Percentiles rank a stretch among this genome's conserved stretches.
These are phyloP conservation scores for Gnomoniopsis smithogilvyi DNA, from an alignment of 2,329 filamentous ascomycete species.

Conservation along the genomic window DNA sequence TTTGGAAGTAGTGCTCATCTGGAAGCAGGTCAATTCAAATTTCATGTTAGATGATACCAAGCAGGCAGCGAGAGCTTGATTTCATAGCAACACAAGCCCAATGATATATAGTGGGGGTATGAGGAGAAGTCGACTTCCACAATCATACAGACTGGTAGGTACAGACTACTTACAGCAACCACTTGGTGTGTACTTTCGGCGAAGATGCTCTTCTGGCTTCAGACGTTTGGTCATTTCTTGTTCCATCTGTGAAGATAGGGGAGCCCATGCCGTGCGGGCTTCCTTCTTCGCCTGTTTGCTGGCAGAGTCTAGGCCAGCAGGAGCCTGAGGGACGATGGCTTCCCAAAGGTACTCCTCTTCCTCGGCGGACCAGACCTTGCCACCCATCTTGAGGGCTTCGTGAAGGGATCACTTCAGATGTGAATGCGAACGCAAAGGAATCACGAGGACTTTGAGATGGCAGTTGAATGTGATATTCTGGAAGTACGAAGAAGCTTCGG, in stretches of 20 bases:
- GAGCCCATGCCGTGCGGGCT: conserved; percentile 20
- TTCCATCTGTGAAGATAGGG: not conserved
- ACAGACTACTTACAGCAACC: conserved; percentile 26
- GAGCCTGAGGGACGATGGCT: conserved; percentile 25
- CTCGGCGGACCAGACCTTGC: conserved; percentile 44
- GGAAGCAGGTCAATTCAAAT: not conserved
- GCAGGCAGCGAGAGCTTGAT: too few relatives aligned
- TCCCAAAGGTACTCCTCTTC: conserved; percentile 51
- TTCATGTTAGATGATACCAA: too few relatives aligned
- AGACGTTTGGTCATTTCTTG: not conserved
- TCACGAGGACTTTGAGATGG: too few relatives aligned
- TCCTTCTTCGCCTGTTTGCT: conserved; percentile 21
- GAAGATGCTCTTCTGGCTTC: conserved; percentile 19
- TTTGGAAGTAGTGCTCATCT: conserved; percentile 34
- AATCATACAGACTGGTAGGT: not conserved
- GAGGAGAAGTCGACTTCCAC: not conserved
- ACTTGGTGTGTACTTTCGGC: conserved; percentile 26
- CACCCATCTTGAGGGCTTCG: conserved; percentile 38
- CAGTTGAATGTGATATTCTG: too few relatives aligned
- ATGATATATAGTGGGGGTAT: too few relatives aligned
- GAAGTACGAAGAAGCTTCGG: too few relatives aligned
- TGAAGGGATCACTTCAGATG: not conserved
- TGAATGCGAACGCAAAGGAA: too few relatives aligned
- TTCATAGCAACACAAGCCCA: too few relatives aligned
- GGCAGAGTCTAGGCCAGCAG: conserved; percentile 22